Base-by-base conservation (phyloP, 805 yeast genomes). In the Ogataea siamensis region DNA sequence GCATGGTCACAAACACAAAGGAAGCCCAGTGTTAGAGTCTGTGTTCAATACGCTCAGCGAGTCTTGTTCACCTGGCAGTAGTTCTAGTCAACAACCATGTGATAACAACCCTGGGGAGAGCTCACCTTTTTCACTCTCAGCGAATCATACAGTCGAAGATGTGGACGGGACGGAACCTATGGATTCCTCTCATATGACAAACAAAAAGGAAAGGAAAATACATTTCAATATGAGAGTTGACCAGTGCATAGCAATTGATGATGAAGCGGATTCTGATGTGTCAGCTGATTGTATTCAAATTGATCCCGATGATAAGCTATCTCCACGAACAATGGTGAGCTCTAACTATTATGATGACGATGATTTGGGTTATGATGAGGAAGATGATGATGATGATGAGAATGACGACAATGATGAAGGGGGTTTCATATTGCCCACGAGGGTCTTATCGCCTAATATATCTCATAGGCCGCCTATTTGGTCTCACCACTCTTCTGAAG, bases 201-300 rank as follows among this genome's bases (percentile, higher is more conserved):
- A 38, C 15, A 68, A 67, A 40, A 63, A 58, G 24, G 71, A 66
- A 48, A 76, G 94, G 44, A 95, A 76, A 51, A 89, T 93, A 45
- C 98, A 89, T 62, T 93, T 93, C 65, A 93, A 83, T 59, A 94
- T 87, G 57, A 78, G 88, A 37, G 99, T 93, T 21, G 89, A 87
- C 59, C 99, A 93, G 62, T 93, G 99, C 62, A 80, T 86, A 45
- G 89, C 95, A 0, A 58, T 89, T 8, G 78, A 73, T 40, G 55
- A 55, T 9, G 55, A 43, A 31, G 48, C 54, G 19, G 28, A 29
- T 9, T 41, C 56, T 1, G 65, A 62, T 13, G 56, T 61, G 23
- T 46, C 47, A 5, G 56, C 49, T 16, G 39, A 43, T 26, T 54
- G 46, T 19, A 43, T 37, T 21, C 53, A 51, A n/a, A 47, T 51